Conservation (phyloP, 768 basidiomycete genomes). For the Pleurotus platypus region DNA sequence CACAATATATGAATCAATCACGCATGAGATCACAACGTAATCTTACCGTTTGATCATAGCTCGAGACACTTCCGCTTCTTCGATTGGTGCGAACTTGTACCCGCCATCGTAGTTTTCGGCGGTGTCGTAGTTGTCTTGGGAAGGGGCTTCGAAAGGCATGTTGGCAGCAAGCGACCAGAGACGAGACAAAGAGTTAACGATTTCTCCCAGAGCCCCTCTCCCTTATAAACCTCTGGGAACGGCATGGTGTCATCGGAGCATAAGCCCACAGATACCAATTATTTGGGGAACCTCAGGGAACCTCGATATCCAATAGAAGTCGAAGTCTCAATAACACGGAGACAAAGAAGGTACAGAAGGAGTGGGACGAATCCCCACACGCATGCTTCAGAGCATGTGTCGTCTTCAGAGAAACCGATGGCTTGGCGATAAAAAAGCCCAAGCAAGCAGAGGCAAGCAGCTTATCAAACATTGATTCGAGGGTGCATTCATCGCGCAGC, state of each 20-base stretch:
- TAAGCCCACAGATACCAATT: not conserved
- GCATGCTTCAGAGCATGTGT: not conserved
- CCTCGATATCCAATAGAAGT: not conserved
- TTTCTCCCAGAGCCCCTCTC: not conserved
- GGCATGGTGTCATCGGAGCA: conserved; percentile 2
- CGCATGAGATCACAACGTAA: not conserved
- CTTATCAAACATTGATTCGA: no score
- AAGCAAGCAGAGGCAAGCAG: no score
- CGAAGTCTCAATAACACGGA: not conserved
- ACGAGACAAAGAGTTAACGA: not conserved
- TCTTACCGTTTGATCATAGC: conserved; percentile 72
- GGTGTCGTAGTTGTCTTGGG: conserved; percentile 19
- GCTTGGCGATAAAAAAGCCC: not conserved
- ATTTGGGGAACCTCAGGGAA: not conserved
- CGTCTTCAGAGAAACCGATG: not conserved
- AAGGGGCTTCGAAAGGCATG: conserved; percentile 6
- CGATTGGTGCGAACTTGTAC: conserved; percentile 69
- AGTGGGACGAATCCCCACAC: not conserved
- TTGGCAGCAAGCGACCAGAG: not conserved
- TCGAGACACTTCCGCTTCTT: conserved; percentile 72
- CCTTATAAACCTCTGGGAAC: conserved; percentile 1
- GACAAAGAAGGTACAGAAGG: not conserved
- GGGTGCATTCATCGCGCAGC: no score
- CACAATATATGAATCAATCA: not conserved
- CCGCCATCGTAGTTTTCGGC: conserved; percentile 57